Percentiles rank a stretch among this genome's conserved stretches.
Evolutionary conservation across 192 early-diverging fungal species (phyloP).

Genomic region (Cetraspora pellucida): DNA sequence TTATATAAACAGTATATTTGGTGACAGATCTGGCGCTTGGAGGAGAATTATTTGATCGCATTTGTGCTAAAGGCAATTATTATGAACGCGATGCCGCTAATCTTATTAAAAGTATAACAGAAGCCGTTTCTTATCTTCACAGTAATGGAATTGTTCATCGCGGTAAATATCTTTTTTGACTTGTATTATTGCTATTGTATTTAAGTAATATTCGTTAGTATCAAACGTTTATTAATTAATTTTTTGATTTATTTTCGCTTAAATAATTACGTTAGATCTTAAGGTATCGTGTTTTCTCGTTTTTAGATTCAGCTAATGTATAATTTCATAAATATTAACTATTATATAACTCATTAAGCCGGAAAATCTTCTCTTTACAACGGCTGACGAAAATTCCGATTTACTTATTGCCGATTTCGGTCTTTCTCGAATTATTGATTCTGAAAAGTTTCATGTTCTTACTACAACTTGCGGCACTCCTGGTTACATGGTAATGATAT

Average conservation of each 20-base stretch:
- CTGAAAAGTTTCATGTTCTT: slow-evolving; percentile 58
- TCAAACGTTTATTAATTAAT: not conserved
- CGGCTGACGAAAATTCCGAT: slow-evolving; percentile 56
- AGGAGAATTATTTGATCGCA: slow-evolving; percentile 92
- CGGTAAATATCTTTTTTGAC: slow-evolving; percentile 38
- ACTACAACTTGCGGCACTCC: slow-evolving; percentile 78
- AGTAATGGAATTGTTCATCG: slow-evolving; percentile 86
- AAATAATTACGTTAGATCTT: slow-evolving; percentile 35
- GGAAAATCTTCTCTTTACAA: slow-evolving; percentile 78
- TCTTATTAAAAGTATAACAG: slow-evolving; percentile 75
- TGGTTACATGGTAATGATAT: slow-evolving; percentile 69
- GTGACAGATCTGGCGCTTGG: slow-evolving; percentile 81
- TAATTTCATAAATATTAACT: not conserved
- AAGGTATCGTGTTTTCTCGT: slow-evolving; percentile 32
- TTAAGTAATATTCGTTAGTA: not conserved
- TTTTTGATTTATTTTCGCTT: not conserved
- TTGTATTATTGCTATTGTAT: not conserved
- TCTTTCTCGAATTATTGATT: slow-evolving; percentile 66
- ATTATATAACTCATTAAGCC: slow-evolving; percentile 50
- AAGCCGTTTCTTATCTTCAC: slow-evolving; percentile 85
- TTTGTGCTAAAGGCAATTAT: slow-evolving; percentile 68
- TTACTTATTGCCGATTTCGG: slow-evolving; percentile 86
- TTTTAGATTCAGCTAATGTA: not conserved
- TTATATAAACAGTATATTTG: slow-evolving; percentile 62
- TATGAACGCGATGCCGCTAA: slow-evolving; percentile 81